Evolutionary conservation across 164 flowering plant genomes (phyloP).

Genomic region (Macadamia tetraphylla): DNA sequence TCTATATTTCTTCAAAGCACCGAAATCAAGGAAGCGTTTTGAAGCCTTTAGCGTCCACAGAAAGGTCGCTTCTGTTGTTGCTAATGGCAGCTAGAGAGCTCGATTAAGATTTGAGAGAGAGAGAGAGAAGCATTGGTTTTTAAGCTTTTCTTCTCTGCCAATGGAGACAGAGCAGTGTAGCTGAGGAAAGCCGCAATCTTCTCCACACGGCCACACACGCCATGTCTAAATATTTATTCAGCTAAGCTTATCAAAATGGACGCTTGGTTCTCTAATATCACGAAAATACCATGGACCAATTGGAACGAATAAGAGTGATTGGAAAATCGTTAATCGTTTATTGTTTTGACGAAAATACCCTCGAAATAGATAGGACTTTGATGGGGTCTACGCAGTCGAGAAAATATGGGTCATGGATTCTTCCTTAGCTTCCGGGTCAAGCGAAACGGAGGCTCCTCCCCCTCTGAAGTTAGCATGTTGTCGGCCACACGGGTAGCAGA

Average conservation of each 20-base stretch:
- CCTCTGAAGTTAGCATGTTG: too few species aligned
- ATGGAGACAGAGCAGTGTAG: background rate
- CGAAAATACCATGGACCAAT: background rate
- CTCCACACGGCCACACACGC: background rate
- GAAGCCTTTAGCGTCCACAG: background rate
- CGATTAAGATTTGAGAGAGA: background rate
- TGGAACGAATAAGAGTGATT: too few species aligned
- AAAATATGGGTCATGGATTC: too few species aligned
- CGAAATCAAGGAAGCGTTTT: constrained; percentile 17
- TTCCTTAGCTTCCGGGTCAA: too few species aligned
- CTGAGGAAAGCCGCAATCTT: background rate
- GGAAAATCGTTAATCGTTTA: too few species aligned
- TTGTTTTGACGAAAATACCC: too few species aligned
- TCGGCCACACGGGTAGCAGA: too few species aligned
- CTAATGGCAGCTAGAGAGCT: background rate
- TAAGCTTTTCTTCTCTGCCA: background rate
- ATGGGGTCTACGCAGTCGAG: too few species aligned
- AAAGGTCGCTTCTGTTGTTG: background rate
- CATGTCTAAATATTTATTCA: background rate
- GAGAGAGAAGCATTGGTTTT: too few species aligned
- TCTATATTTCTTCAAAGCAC: constrained; percentile 4
- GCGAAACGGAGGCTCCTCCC: too few species aligned
- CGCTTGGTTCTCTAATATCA: background rate
- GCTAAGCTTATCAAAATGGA: background rate
- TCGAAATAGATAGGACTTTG: too few species aligned